These are phyloP conservation scores for Fusarium multiceps DNA, from an alignment of 2,329 filamentous ascomycete genomes.

Conservation along the genomic window DNA sequence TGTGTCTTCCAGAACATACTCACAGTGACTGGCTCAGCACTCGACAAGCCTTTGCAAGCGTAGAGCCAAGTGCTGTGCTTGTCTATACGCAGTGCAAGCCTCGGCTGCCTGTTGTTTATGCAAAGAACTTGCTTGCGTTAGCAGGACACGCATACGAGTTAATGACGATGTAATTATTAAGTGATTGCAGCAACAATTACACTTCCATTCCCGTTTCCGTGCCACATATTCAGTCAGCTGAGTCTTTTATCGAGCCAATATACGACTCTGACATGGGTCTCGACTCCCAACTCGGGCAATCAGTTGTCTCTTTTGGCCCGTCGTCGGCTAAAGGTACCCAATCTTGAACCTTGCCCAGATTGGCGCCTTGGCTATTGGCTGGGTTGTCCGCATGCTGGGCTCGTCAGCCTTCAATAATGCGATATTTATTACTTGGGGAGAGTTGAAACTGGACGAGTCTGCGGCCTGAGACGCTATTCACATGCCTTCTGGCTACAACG, in stretches of 20 bases:
- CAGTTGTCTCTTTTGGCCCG: slow-evolving; percentile 12
- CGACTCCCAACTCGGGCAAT: neutral
- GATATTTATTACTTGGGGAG: neutral
- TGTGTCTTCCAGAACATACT: slow-evolving; percentile 1
- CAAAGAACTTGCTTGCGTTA: neutral
- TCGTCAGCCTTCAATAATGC: slow-evolving; percentile 26
- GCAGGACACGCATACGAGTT: neutral
- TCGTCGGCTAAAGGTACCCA: slow-evolving; percentile 29
- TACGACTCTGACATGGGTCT: neutral
- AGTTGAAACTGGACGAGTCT: neutral
- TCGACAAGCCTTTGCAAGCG: neutral
- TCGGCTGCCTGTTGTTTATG: neutral
- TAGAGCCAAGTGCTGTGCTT: neutral
- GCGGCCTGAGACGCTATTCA: neutral
- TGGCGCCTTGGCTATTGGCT: slow-evolving; percentile 15
- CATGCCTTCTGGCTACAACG: too few relatives aligned
- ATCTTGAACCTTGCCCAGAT: slow-evolving; percentile 21
- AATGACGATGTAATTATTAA: neutral
- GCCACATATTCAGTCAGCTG: slow-evolving; percentile 9
- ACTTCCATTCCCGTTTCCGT: slow-evolving; percentile 3
- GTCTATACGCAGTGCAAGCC: neutral
- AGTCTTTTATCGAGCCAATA: slow-evolving; percentile 20
- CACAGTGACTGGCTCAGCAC: neutral
- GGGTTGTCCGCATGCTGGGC: slow-evolving; percentile 17
- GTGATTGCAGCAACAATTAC: slow-evolving; percentile 5